Conservation (phyloP, 352 stramenopile species). For the Globisporangium lucens region DNA sequence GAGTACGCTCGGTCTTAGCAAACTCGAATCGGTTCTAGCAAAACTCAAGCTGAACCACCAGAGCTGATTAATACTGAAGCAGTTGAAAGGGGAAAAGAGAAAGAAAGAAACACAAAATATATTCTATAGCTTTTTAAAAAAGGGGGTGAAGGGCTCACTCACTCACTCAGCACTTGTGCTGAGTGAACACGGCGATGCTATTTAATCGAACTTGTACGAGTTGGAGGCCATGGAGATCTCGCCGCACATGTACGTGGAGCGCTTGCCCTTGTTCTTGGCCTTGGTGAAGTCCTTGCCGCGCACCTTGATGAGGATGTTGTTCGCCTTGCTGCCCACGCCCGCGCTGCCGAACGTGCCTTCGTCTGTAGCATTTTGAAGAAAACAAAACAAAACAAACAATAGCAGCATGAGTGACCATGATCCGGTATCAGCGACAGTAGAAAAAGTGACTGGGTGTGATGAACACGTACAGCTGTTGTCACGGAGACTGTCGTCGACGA, state of each 20-base stretch:
- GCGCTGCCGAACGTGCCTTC: conserved; percentile 94
- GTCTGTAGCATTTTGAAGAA: conserved; percentile 39
- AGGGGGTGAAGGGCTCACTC: conserved; percentile 3
- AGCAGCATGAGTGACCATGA: not conserved
- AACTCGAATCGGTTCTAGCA: conserved; percentile 36
- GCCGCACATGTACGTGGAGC: conserved; percentile 94
- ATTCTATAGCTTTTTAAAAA: conserved; percentile 21
- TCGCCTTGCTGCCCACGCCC: conserved; percentile 97
- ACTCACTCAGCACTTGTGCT: not conserved
- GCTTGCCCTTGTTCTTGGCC: conserved; percentile 99
- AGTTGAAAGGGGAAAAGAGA: not conserved
- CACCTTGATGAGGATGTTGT: conserved; percentile 96
- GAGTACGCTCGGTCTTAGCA: conserved; percentile 31
- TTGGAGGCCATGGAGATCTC: conserved; percentile 92
- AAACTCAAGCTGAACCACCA: conserved; percentile 11
- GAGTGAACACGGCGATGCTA: not conserved
- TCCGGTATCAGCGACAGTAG: not conserved
- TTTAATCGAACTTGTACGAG: conserved; percentile 91
- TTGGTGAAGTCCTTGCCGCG: conserved; percentile 99
- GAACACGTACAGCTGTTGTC: conserved; percentile 94
- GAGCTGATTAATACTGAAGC: conserved; percentile 12
- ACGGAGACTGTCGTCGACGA: conserved; percentile 91
- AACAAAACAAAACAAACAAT: not conserved
- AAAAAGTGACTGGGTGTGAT: not conserved
- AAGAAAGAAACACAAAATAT: conserved; percentile 11